Evolutionary conservation across 495 filamentous ascomycete genomes (phyloP), one percentile per base, ranked within the genome.

Genomic region (Aspergillus asperescens): DNA sequence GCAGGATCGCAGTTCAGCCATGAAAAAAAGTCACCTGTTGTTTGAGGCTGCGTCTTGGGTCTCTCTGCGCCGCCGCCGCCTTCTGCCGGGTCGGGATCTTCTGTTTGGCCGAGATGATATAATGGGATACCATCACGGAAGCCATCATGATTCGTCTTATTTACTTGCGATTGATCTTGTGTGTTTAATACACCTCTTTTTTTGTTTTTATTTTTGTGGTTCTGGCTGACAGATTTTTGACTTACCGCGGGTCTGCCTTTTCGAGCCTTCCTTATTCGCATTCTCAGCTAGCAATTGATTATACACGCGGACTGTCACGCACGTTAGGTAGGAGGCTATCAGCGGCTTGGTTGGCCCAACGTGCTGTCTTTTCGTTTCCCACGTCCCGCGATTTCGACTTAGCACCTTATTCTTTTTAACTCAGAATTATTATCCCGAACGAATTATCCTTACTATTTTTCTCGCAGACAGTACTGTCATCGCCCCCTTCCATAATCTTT

Each of bases 11-110:
- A 37, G 22, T 54, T 50, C 49, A 28, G 44, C 39, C 42, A 38
- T 55, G 53, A 57, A 58, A 64, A 64, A 64, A 64, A 67, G 67
- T 71, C 61, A 62, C 59, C 59, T 62, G 48, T 48, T 50, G 61
- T 56, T 59, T 57, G 55, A 50, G 59, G 28, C 42, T 56, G 65
- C 70, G 63, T 56, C 55, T 68, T 65, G 16, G 67, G 68, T 58
- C 19, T 35, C 61, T 67, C 56, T 45, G 50, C 62, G 50, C 52
- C 27, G 50, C 71, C 59, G 57, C 55, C 46, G 55, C 15, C 10
- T 32, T 38, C 52, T 53, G 43, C 40, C 63, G 63, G 62, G 48
- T 54, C 37, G 13, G 42, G 57, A 55, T 28, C 35, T 55, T 59
- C 48, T 52, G 34, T 56, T 52, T 50, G 20, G n/a, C 44, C 52